Evolutionary conservation across 1,284 basidiomycete genomes (phyloP), one percentile per base, ranked within the genome.

Genomic region (Ceratobasidium sp.): DNA sequence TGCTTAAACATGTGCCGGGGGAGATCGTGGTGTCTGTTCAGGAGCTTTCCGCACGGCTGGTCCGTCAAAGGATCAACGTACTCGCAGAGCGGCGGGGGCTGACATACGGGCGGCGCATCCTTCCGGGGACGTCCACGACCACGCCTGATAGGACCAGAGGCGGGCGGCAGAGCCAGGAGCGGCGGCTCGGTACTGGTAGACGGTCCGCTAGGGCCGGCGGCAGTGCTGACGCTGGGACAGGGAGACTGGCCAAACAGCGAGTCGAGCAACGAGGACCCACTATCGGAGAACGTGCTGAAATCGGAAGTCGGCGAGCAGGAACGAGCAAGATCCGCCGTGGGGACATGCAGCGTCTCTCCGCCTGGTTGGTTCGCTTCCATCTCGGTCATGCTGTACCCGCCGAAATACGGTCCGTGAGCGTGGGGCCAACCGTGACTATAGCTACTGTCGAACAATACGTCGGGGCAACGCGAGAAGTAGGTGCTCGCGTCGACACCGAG

Each of bases 1-100:
- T 70, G 66, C 66, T 70, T 70, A 55, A 70, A 43, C 66, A 70
- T 58, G 28, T 70, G 66, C 54, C 66, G 54, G 4, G 66, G 66
- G 3, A 70, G 66, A 49, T 70, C 66, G 44, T 70, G 66, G 44
- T 70, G 66, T 2, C 66, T 41, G n/a, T 70, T 70, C 43, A 70
- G 66, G 23, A 70, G 66, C 66, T 70, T 70, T 16, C 43, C 43
- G 30, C 66, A 70, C 26, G 66, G 26, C 28, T 16, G 32, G 18
- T 44, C 54, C 8, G 44, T 58, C 8, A 70, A 44, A 1, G 66
- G 66, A 32, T 70, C 66, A 14, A 70, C n/a, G 46, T 70, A 70
- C 7, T 41, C 30, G 44, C 66, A 70, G 26, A 70, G 43, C 14
- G 66, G 66, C 23, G 66, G 66, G 28, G 66, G 66, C 54, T 58